Percentiles rank a stretch among this genome's conserved stretches.
phyloP scores from a whole-genome alignment of 2,329 filamentous ascomycete genomes.

The Aaosphaeria pasadenensis region DNA sequence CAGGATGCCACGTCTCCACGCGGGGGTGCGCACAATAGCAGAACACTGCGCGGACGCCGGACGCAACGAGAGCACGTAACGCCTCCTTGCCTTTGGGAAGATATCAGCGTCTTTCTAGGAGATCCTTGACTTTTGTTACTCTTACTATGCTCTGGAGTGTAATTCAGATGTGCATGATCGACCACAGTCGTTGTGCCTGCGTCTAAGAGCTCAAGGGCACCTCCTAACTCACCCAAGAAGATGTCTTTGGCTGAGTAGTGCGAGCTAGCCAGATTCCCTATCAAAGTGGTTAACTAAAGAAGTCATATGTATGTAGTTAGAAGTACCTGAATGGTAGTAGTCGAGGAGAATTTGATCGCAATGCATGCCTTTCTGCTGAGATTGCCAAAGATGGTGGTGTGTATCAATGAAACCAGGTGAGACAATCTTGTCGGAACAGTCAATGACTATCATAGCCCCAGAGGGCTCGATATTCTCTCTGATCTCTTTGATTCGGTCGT shows the following conservation, averaged over 20 bases:
- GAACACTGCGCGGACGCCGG: constrained; percentile 45
- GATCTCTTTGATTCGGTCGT: constrained; percentile 35
- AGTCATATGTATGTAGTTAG: too few relatives aligned
- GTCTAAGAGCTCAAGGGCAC: constrained; percentile 51
- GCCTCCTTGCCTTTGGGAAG: constrained; percentile 32
- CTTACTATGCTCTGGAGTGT: constrained; percentile 18
- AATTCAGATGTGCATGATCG: constrained; percentile 54
- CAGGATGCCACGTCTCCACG: constrained; percentile 20
- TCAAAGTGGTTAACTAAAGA: constrained; percentile 15
- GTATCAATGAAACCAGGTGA: constrained; percentile 58
- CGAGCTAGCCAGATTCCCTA: constrained; percentile 37
- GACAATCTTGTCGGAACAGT: constrained; percentile 52
- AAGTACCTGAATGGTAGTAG: constrained; percentile 20
- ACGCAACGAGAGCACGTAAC: constrained; percentile 48
- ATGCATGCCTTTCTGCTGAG: constrained; percentile 52
- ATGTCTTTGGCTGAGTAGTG: constrained; percentile 22
- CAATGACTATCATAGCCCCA: constrained; percentile 42
- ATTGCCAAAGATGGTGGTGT: constrained; percentile 52
- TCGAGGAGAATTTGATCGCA: constrained; percentile 49
- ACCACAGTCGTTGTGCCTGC: constrained; percentile 54
- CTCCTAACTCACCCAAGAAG: constrained; percentile 32
- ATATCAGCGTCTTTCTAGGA: constrained; percentile 17
- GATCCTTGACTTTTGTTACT: constrained; percentile 7
- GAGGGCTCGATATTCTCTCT: constrained; percentile 17
- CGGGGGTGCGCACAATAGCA: too few relatives aligned